Base-by-base conservation (phyloP, 2,329 filamentous ascomycete genomes). In the Penicillium thymicola region DNA sequence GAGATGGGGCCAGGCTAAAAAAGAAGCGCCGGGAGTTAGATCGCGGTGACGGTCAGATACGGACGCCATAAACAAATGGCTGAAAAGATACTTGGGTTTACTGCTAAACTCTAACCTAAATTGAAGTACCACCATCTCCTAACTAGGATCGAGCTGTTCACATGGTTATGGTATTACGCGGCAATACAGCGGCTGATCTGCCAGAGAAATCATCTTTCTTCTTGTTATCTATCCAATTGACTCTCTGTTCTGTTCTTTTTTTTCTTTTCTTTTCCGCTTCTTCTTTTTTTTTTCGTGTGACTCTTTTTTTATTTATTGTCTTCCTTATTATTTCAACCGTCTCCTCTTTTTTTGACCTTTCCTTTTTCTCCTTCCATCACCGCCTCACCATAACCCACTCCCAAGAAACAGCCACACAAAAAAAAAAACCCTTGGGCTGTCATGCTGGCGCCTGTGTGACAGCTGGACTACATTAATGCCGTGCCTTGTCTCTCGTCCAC, bases 371-470 rank as follows among this genome's bases (percentile, higher is more conserved):
- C n/a, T 30, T 51, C 32, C 47, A 52, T 48, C 49, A 40, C 34
- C 30, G 27, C 55, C 51, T 40, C 46, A 16, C 5, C n/a, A 41
- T 40, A 42, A 36, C 25, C 25, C 36, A 14, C 28, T 38, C 41
- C 45, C 23, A 30, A 25, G 21, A 27, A 45, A 45, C 40, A 50
- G 21, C 43, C 38, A 41, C 54, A 37, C 40, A 48, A 51, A 58
- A 47, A 52, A 47, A 52, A 48, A 51, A 42, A 28, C 36, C 45
- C 50, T 60, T 59, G 58, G 60, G 59, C 64, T 70, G 67, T 71
- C 69, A 70, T 70, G 69, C 69, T 70, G 67, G 65, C 67, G 65
- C 60, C 65, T 69, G 70, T 73, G 70, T 72, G 70, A 74, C 71
- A 70, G 65, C 67, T 70, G 67, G 61, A 68, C 64, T 66, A 68